These are phyloP conservation scores for Stachybotrys chartarum DNA, from an alignment of 2,329 filamentous ascomycete genomes.

Conservation along the genomic window DNA sequence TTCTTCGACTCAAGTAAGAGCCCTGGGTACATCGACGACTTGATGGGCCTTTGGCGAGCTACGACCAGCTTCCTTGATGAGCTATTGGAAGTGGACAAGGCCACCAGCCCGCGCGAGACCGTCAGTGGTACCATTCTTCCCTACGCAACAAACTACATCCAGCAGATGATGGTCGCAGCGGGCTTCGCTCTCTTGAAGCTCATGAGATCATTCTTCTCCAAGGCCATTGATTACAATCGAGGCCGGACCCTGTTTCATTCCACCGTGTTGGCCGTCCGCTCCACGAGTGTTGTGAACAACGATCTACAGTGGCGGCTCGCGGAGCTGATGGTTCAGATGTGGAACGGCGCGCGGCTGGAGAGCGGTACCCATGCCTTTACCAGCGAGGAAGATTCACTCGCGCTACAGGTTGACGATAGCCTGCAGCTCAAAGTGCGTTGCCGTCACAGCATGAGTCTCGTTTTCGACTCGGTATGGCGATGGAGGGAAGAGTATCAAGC, in stretches of 20 bases:
- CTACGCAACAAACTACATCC: conserved; percentile 68
- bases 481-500: conserved; percentile 77
- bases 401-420: conserved; percentile 56
- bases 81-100: conserved; percentile 47
- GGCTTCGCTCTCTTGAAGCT: conserved; percentile 73
- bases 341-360: conserved; percentile 61
- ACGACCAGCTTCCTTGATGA: conserved; percentile 63
- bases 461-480: conserved; percentile 80
- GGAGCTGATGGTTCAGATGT: conserved; percentile 82
- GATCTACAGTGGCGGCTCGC: conserved; percentile 74
- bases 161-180: conserved; percentile 79
- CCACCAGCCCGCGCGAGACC: conserved; percentile 35
- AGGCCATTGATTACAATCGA: conserved; percentile 61
- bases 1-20: conserved; percentile 75
- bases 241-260: conserved; percentile 64
- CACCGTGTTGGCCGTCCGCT: conserved; percentile 62
- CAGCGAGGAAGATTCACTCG: conserved; percentile 38
- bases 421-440: conserved; percentile 77
- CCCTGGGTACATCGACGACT: conserved; percentile 63
- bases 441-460: conserved; percentile 76
- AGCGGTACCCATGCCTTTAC: conserved; percentile 37
- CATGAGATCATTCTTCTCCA: conserved; percentile 68
- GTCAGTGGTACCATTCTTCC: conserved; percentile 49
- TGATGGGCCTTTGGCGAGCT: conserved; percentile 69
- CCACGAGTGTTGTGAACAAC: conserved; percentile 68